phyloP scores from a whole-genome alignment of 2,329 filamentous ascomycete genomes.

The Neurospora sp. region DNA sequence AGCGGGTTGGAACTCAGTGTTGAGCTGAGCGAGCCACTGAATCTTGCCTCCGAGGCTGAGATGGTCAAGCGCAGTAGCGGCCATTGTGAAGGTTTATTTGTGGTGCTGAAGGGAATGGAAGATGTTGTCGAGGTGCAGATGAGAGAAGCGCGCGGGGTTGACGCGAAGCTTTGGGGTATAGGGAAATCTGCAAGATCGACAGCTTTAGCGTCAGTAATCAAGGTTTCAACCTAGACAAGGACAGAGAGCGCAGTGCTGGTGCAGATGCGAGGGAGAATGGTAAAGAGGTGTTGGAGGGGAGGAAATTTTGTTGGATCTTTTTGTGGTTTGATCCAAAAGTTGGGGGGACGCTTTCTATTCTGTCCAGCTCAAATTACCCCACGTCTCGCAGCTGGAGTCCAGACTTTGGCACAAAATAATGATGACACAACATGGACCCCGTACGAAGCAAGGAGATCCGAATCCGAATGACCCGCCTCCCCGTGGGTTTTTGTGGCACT shows the following conservation, averaged over 20 bases:
- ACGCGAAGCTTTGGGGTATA: not conserved
- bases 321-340: not conserved
- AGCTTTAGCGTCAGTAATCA: not conserved
- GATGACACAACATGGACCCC: not conserved
- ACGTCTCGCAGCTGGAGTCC: not conserved
- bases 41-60: slow-evolving; percentile 66
- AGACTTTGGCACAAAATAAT: not conserved
- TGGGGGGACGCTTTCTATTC: not conserved
- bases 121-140: not conserved
- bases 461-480: not conserved
- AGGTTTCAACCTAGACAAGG: not conserved
- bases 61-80: slow-evolving; percentile 71
- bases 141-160: not conserved
- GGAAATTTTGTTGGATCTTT: not conserved
- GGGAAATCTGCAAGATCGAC: not conserved
- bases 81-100: slow-evolving; percentile 31
- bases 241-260: not conserved
- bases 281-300: not conserved
- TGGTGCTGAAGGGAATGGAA: not conserved
- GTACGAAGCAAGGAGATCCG: not conserved
- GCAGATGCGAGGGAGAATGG: not conserved
- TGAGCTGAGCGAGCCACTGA: slow-evolving; percentile 59
- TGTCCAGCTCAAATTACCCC: not conserved
- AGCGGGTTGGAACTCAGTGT: slow-evolving; percentile 79
- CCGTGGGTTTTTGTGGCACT: not conserved